Conservation (phyloP, 2,329 filamentous ascomycete species). For the Aspergillus ustus region DNA sequence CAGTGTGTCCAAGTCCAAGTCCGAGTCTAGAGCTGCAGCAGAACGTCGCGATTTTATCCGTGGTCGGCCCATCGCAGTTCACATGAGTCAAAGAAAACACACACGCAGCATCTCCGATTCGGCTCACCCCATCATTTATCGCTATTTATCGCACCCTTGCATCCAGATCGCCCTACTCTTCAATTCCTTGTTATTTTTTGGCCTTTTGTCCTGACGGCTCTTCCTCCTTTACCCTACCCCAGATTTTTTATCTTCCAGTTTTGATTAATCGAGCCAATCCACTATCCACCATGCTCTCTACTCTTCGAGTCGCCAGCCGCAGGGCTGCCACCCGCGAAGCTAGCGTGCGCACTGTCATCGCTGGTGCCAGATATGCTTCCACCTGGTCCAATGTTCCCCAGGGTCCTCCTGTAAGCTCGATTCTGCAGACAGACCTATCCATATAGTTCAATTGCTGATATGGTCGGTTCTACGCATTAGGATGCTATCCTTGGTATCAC, state of each 20-base stretch:
- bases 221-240: constrained; percentile 7
- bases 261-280: constrained; percentile 5
- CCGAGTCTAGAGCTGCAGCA: neutral
- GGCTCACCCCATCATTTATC: constrained; percentile 12
- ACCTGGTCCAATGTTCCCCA: constrained; percentile 91
- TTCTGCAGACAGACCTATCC: constrained; percentile 7
- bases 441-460: constrained; percentile 29
- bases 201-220: constrained; percentile 4
- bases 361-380: constrained; percentile 67
- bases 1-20: neutral
- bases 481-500: constrained; percentile 68
- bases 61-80: constrained; percentile 20
- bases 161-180: constrained; percentile 10
- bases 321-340: constrained; percentile 46
- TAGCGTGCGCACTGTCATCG: constrained; percentile 42
- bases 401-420: constrained; percentile 81
- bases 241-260: neutral
- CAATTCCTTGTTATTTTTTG: constrained; percentile 13
- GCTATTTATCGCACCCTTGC: constrained; percentile 19
- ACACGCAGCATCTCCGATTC: constrained; percentile 25
- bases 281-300: constrained; percentile 49
- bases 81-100: constrained; percentile 29
- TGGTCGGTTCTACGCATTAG: constrained; percentile 29
- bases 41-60: neutral
- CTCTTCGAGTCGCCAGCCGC: constrained; percentile 50